Percentiles rank a stretch among this genome's conserved stretches.
Evolutionary conservation across 257 asterid genomes (phyloP).

Genomic region (Plantago elongata): DNA sequence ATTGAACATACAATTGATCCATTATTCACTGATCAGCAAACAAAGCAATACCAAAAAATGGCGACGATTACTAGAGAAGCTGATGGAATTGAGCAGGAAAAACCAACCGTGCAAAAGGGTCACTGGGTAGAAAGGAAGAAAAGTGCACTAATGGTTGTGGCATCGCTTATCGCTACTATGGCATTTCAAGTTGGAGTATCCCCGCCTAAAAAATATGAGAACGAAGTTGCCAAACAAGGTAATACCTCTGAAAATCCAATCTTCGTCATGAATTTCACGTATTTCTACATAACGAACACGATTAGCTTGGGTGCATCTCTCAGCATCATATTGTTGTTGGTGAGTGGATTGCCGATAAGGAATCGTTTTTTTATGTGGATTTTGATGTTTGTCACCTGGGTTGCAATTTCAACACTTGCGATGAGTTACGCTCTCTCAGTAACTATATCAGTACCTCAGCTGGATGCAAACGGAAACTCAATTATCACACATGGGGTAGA

Average conservation of each 20-base stretch:
- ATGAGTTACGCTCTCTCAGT: conserved; percentile 20
- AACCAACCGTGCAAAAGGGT: background rate
- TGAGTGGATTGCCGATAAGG: conserved; percentile 32
- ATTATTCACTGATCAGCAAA: too few relatives aligned
- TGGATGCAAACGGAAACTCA: too few relatives aligned
- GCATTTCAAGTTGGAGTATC: conserved; percentile 36
- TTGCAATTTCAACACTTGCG: conserved; percentile 26
- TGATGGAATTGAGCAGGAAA: too few relatives aligned
- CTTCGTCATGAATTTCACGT: background rate
- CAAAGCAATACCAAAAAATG: too few relatives aligned
- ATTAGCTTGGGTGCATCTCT: conserved; percentile 34
- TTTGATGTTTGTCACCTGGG: conserved; percentile 26
- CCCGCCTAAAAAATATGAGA: conserved; percentile 30
- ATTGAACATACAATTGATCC: too few relatives aligned
- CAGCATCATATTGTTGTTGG: conserved; percentile 28
- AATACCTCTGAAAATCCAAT: too few relatives aligned
- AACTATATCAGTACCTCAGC: conserved; percentile 5
- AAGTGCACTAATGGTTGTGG: conserved; percentile 41
- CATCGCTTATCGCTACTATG: conserved; percentile 40
- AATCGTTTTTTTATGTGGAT: conserved; percentile 23
- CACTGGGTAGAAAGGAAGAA: conserved; percentile 33
- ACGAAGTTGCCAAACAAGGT: background rate
- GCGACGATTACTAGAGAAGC: too few relatives aligned
- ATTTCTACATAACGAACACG: conserved; percentile 26
- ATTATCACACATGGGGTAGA: too few relatives aligned